Percentiles rank a stretch among this genome's conserved stretches.
phyloP scores from a whole-genome alignment of 2,329 filamentous ascomycete species.

The Diplodia mutila region DNA sequence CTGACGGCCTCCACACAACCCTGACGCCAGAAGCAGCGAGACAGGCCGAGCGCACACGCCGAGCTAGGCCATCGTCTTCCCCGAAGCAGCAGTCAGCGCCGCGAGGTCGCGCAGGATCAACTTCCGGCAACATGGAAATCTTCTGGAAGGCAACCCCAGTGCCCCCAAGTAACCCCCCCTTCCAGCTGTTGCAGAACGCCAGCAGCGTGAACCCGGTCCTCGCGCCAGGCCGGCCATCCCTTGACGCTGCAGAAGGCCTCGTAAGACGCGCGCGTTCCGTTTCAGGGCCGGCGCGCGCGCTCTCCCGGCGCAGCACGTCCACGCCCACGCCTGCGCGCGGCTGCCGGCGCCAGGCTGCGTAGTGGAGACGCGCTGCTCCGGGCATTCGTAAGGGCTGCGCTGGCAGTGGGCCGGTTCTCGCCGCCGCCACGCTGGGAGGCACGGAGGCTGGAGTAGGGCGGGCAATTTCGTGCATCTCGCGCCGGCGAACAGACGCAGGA shows the following conservation, averaged over 20 bases:
- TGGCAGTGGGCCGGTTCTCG: constrained; percentile 14
- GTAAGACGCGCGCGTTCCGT: constrained; percentile 23
- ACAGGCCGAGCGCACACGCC: constrained; percentile 15
- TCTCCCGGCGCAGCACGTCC: constrained; percentile 5
- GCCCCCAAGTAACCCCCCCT: constrained; percentile 1
- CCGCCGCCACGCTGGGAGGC: constrained; percentile 1
- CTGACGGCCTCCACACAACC: constrained; percentile 21
- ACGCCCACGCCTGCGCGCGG: neutral
- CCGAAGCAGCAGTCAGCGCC: constrained; percentile 23
- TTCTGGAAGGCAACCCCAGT: constrained; percentile 24
- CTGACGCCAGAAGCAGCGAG: constrained; percentile 13
- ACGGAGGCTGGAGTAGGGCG: neutral
- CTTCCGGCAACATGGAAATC: constrained; percentile 23
- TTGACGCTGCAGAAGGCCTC: constrained; percentile 18
- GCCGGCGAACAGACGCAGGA: too few species aligned
- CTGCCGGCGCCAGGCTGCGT: neutral
- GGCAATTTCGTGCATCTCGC: constrained; percentile 17
- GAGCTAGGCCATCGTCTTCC: constrained; percentile 23
- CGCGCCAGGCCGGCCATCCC: constrained; percentile 16
- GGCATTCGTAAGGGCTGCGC: constrained; percentile 16
- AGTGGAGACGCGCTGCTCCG: constrained; percentile 20
- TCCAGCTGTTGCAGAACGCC: constrained; percentile 8
- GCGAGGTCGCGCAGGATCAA: constrained; percentile 15
- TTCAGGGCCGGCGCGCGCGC: constrained; percentile 23
- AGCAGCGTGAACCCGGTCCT: constrained; percentile 15